Percentiles rank a stretch among this genome's conserved stretches.
Conservation (phyloP, 768 basidiomycete genomes). For the Pleurotus ostreatus region DNA sequence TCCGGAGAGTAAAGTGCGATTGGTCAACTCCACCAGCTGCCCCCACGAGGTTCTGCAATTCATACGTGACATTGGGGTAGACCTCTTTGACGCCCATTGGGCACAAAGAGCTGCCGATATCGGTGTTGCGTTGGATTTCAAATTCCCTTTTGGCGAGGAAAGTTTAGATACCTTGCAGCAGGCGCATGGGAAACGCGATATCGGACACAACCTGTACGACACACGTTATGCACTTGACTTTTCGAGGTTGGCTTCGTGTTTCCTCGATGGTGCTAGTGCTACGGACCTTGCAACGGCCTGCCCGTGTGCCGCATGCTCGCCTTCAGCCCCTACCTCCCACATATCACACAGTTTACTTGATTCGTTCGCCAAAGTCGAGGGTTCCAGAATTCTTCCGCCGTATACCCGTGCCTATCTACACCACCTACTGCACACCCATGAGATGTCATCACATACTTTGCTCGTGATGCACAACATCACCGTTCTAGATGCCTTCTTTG, state of each 20-base stretch:
- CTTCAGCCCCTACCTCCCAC: slow-evolving; percentile 26
- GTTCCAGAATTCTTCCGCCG: slow-evolving; percentile 17
- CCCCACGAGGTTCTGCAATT: slow-evolving; percentile 78
- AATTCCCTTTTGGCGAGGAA: slow-evolving; percentile 47
- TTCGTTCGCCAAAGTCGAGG: background rate
- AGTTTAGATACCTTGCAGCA: background rate
- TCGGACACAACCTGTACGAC: slow-evolving; percentile 77
- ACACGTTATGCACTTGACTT: slow-evolving; percentile 58
- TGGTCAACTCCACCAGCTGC: slow-evolving; percentile 49
- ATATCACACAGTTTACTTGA: slow-evolving; percentile 47
- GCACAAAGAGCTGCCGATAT: slow-evolving; percentile 61
- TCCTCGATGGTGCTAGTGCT: slow-evolving; percentile 24
- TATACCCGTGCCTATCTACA: slow-evolving; percentile 69
- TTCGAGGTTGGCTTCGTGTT: slow-evolving; percentile 39
- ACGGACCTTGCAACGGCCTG: slow-evolving; percentile 27
- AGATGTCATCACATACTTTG: slow-evolving; percentile 82
- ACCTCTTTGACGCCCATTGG: slow-evolving; percentile 75
- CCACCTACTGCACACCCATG: slow-evolving; percentile 83
- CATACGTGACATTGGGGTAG: slow-evolving; percentile 61
- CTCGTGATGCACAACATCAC: slow-evolving; percentile 73
- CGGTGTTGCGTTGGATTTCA: slow-evolving; percentile 78
- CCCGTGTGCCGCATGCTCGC: slow-evolving; percentile 55
- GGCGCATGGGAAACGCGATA: slow-evolving; percentile 28
- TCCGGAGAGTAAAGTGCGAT: slow-evolving; percentile 53
- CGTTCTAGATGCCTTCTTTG: slow-evolving; percentile 63